A percentile compares a stretch with the other conserved stretches of the same genome.
phyloP scores from a whole-genome alignment of 106 monocot species.

The Apostasia shenzhenica region DNA sequence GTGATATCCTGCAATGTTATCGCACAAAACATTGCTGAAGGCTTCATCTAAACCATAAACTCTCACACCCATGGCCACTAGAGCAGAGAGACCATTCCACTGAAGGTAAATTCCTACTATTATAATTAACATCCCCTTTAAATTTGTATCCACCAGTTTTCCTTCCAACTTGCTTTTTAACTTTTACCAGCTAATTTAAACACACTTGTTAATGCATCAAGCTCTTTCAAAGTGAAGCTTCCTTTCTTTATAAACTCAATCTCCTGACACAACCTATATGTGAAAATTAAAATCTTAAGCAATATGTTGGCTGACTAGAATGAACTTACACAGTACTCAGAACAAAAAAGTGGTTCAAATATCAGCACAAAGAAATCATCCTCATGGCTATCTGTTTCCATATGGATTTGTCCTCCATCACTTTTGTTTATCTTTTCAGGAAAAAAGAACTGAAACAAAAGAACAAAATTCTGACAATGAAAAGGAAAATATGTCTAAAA shows the following conservation, averaged over 20 bases:
- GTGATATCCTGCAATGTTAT: constrained; percentile 95
- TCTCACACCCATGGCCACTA: constrained; percentile 94
- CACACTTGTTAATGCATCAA: constrained; percentile 70
- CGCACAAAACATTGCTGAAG: constrained; percentile 60
- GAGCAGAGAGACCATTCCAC: constrained; percentile 50
- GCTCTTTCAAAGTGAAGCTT: constrained; percentile 56
- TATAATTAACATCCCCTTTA: constrained; percentile 26
- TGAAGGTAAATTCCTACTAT: constrained; percentile 16
- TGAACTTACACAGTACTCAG: constrained; percentile 61
- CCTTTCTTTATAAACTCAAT: constrained; percentile 92
- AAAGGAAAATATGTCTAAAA: no score
- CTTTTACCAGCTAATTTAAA: constrained; percentile 53
- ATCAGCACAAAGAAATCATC: constrained; percentile 69
- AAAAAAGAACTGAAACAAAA: constrained; percentile 52
- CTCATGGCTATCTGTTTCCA: constrained; percentile 17
- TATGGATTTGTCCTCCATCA: constrained; percentile 3
- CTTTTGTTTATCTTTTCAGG: constrained; percentile 25
- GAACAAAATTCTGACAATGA: no score
- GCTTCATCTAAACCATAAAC: constrained; percentile 74
- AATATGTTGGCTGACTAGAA: background rate
- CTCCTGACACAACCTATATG: constrained; percentile 32
- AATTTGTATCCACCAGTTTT: constrained; percentile 21
- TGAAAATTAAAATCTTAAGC: background rate
- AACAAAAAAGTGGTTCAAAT: constrained; percentile 71
- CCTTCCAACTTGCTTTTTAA: constrained; percentile 22